These are phyloP conservation scores for Leccinellum luteum DNA, from an alignment of 768 basidiomycete genomes.

Conservation along the genomic window DNA sequence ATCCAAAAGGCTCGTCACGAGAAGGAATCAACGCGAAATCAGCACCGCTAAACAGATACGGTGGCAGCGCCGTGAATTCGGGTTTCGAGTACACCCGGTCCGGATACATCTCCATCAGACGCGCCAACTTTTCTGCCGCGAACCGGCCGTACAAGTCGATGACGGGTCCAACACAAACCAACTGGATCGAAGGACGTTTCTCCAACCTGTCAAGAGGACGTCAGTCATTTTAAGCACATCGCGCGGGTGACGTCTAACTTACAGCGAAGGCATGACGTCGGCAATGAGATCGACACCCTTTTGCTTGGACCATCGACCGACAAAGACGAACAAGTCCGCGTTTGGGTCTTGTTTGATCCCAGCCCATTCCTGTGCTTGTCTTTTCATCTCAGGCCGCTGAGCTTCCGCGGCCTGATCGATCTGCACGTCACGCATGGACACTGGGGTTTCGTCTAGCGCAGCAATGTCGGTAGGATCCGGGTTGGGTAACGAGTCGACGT, in stretches of 20 bases:
- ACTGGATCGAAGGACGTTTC: constrained; percentile 81
- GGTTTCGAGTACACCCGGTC: constrained; percentile 95
- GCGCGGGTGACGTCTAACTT: constrained; percentile 30
- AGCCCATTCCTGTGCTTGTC: constrained; percentile 95
- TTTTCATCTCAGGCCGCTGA: constrained; percentile 87
- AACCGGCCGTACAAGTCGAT: constrained; percentile 95
- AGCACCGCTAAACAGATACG: constrained; percentile 91
- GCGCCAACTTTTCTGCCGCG: constrained; percentile 89
- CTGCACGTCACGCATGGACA: constrained; percentile 66
- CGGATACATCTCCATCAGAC: constrained; percentile 93
- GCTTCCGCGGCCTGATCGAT: constrained; percentile 82
- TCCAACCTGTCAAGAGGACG: constrained; percentile 54
- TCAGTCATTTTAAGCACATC: background rate
- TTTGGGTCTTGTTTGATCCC: constrained; percentile 88
- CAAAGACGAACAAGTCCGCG: constrained; percentile 91
- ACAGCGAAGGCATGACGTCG: constrained; percentile 90
- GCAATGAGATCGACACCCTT: constrained; percentile 98
- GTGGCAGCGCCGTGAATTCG: constrained; percentile 91
- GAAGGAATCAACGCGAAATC: constrained; percentile 96
- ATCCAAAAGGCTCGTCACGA: constrained; percentile 93
- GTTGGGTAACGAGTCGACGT: constrained; percentile 93
- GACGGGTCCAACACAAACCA: constrained; percentile 90
- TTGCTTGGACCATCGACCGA: constrained; percentile 97
- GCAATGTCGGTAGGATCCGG: constrained; percentile 95
- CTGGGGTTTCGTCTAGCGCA: constrained; percentile 78